Conservation (phyloP, 257 asterid species). For the Solanum dulcamara region DNA sequence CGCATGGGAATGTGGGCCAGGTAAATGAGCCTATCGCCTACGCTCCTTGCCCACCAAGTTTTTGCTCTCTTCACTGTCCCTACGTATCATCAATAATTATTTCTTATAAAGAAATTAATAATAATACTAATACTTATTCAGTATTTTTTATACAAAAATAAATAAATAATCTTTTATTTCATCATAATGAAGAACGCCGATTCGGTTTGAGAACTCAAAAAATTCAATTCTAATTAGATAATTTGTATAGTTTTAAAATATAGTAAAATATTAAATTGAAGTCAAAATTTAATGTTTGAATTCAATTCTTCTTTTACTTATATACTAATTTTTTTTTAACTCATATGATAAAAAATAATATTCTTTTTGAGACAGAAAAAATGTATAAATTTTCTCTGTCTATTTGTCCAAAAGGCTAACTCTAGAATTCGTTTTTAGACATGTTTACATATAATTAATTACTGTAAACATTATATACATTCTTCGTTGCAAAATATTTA, state of each 20-base stretch:
- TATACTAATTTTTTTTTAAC: not conserved
- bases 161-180: not conserved
- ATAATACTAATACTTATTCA: not conserved
- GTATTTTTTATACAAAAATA: not conserved
- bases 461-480: not conserved
- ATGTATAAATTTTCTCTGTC: not conserved
- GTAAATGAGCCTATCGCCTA: not conserved
- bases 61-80: not conserved
- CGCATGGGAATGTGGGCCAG: not conserved
- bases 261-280: not conserved
- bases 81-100: not conserved
- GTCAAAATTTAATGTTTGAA: not conserved
- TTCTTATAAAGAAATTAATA: not conserved
- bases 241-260: not conserved
- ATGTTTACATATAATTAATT: not conserved
- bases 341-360: not conserved
- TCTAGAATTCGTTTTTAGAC: not conserved
- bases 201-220: not conserved
- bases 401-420: not conserved
- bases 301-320: not conserved
- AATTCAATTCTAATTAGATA: not conserved
- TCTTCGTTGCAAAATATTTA: not conserved
- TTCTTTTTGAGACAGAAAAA: not conserved
- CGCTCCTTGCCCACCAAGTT: not conserved
- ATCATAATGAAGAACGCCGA: not conserved